Conservation (phyloP, 1,139 yeast genomes). For the Geotrichum candidum region DNA sequence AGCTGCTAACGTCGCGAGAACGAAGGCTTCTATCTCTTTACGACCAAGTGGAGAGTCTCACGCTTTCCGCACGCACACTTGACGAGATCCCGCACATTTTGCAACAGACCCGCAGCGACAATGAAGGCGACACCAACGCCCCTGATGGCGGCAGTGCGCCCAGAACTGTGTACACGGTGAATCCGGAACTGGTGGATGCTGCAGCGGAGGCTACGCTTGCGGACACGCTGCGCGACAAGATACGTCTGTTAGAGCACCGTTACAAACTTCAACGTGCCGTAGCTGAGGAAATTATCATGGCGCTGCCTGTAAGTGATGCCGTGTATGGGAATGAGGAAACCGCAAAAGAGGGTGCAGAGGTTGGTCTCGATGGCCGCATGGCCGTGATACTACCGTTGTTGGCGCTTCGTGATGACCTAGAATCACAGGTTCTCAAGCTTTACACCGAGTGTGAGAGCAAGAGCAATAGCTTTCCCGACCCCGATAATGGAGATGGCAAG, state of each 20-base stretch:
- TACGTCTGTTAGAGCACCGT: background rate
- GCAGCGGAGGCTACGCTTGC: background rate
- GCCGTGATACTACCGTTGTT: conserved; percentile 10
- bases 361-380: background rate
- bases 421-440: conserved; percentile 9
- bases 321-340: conserved; percentile 4
- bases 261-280: conserved; percentile 2
- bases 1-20: conserved; percentile 4
- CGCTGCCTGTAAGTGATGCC: conserved; percentile 6
- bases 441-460: background rate
- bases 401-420: conserved; percentile 14
- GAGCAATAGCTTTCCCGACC: background rate
- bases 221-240: conserved; percentile 4
- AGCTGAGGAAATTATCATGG: background rate
- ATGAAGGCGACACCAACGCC: background rate
- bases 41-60: conserved; percentile 5
- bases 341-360: background rate
- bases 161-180: conserved; percentile 1
- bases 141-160: background rate
- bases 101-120: background rate
- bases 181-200: background rate
- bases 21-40: conserved; percentile 1
- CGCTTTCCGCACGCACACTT: background rate
- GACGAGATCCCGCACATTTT: background rate
- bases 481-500: background rate